Evolutionary conservation across 2,329 filamentous ascomycete species (phyloP).

Genomic region (Ophiocordyceps polyrhachis-furcata): DNA sequence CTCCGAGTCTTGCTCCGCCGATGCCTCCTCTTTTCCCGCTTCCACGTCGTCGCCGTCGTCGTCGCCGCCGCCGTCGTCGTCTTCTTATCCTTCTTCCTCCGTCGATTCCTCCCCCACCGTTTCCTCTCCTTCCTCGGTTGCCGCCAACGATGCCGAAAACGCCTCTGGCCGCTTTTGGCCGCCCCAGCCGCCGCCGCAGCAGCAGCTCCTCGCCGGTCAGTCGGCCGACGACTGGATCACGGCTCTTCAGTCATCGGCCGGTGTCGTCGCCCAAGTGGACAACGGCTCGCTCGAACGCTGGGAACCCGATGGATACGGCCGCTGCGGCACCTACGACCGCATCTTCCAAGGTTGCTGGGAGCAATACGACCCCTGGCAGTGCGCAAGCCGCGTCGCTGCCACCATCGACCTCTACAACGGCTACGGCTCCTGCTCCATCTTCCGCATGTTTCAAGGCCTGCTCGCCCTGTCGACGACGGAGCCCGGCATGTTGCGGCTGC

Average conservation of each 20-base stretch:
- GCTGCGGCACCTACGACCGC: conserved; percentile 33
- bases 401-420: conserved; percentile 39
- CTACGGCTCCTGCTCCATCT: conserved; percentile 36
- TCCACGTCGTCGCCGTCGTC: too few species aligned
- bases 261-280: conserved; percentile 47
- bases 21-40: too few species aligned
- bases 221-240: conserved; percentile 20
- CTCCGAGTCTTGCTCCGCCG: neutral
- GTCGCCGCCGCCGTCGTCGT: too few species aligned
- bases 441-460: conserved; percentile 40
- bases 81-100: too few species aligned
- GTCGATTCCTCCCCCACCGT: too few species aligned
- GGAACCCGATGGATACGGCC: conserved; percentile 49
- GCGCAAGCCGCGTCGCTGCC: conserved; percentile 30
- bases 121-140: too few species aligned
- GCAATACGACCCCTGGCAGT: conserved; percentile 36
- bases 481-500: conserved; percentile 51
- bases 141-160: too few species aligned
- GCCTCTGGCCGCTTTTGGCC: neutral
- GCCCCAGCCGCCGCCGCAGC: neutral
- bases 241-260: conserved; percentile 23
- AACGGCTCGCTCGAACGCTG: conserved; percentile 54
- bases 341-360: conserved; percentile 37
- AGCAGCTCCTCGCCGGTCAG: conserved; percentile 6
- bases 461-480: conserved; percentile 35